Base-by-base conservation (phyloP, 1,284 basidiomycete genomes). In the Ustilago hordei region DNA sequence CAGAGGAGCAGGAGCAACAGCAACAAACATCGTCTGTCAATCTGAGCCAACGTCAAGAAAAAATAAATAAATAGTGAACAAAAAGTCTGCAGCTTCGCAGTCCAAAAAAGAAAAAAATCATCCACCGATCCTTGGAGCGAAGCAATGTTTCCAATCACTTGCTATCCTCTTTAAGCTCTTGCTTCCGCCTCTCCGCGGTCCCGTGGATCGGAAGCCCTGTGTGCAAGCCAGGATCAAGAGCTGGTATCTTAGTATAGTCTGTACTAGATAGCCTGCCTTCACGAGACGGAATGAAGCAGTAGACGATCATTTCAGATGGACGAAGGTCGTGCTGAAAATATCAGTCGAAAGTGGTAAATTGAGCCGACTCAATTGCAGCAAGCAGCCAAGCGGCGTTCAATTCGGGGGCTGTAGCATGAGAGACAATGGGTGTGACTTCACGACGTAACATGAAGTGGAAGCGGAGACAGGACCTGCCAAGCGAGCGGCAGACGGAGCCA, bases 331-430 rank as follows among this genome's bases (percentile, higher is more conserved):
- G 43, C 43, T 45, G 43, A 45, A 19, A 19, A 19, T 45, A 11
- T 45, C n/a, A 11, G 8, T 45, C 43, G 19, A 45, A 41, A 34
- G 8, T 15, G 23, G 38, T 12, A 52, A 52, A 36, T 23, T 35
- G 50, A 64, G 62, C 48, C 31, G 36, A 57, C 47, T 52, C 62
- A 58, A n/a, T 35, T 35, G 23, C 36, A 19, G 41, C 54, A 56
- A 58, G 48, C 39, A 34, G 55, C 28, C 35, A 50, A 32, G 48
- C 48, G 48, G 48, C 48, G 28, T 50, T 50, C 48, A 50, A 19
- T 19, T 45, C 43, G 43, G 11, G 43, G 19, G 43, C n/a, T 45
- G n/a, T 17, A 45, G 43, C n/a, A 19, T 9, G 43, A 45, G 43
- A 45, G 5, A 19, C 43, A 45, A 28, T 43, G 39, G 39, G 32